Evolutionary conservation across 2,329 filamentous ascomycete genomes (phyloP), one percentile per base, ranked within the genome.

Genomic region (Tolypocladium amazonense): DNA sequence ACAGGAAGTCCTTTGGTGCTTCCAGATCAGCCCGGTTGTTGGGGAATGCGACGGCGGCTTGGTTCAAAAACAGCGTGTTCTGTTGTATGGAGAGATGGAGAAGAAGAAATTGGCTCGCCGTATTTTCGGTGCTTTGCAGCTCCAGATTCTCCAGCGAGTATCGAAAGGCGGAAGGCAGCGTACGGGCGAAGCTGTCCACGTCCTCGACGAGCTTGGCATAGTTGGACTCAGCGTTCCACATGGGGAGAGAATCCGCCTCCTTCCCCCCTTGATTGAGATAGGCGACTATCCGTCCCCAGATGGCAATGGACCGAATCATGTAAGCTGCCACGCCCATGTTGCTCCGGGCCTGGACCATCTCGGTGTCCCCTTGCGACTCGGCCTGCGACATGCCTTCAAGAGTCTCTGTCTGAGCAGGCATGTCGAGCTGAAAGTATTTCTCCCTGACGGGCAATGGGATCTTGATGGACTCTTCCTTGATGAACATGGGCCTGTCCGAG

Each of bases 281-380:
- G 62, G 88, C 88, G 66, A 96, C 89, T 56, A 97, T 87, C 56
- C 87, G 86, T 6, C 94, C 94, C 92, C 93, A 97, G 38, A 96
- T 78, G 2, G 92, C 86, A 62, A 97, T 89, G 2, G 88, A 81
- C 25, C 90, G 86, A 62, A 97, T 88, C 68, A 94, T 89, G 72
- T 95, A 96, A 14, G 93, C 92, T 1, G 92, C 89, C 5, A 96
- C 91, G 2, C 93, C 94, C 92, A 97, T 96, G 69, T 96, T 97
- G 9, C 89, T 86, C 66, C 82, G 86, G 1, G 88, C 80, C 64
- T 90, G 82, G 30, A 81, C 80, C 23, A 86, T 71, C 62, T 88
- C 84, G 3, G 83, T 86, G n/a, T 84, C 82, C 53, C 88, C 83
- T 3, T 80, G 79, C 0, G 83, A 77, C 9, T 85, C 80, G 0